phyloP scores from a whole-genome alignment of 257 asterid genomes.

The Jacaranda copaia region DNA sequence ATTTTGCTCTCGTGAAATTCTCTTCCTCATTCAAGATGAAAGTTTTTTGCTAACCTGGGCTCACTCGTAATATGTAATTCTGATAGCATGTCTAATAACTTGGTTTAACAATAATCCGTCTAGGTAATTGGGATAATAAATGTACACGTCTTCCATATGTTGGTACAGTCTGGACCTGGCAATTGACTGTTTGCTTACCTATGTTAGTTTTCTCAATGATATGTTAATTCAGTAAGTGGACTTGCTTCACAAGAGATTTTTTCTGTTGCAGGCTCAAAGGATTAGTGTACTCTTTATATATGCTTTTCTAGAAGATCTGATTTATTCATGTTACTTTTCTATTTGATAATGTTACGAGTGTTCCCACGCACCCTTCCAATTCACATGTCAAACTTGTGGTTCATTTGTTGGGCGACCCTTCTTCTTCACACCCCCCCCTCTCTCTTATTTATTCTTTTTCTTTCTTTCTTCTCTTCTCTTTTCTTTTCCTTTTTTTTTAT shows the following conservation, averaged over 20 bases:
- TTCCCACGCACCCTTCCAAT: background rate
- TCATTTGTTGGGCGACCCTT: no score
- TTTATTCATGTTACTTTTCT: slow-evolving; percentile 5
- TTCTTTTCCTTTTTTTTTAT: no score
- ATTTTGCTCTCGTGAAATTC: no score
- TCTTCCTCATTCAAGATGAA: background rate
- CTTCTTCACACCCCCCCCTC: no score
- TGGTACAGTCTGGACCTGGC: background rate
- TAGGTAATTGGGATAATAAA: background rate
- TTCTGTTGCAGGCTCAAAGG: background rate
- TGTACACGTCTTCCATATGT: background rate
- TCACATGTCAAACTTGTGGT: background rate
- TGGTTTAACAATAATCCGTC: background rate
- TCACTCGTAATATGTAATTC: background rate
- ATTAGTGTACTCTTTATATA: background rate
- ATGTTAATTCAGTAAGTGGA: background rate
- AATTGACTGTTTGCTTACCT: background rate
- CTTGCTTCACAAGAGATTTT: slow-evolving; percentile 1
- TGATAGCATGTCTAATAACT: background rate
- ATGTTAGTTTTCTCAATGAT: background rate
- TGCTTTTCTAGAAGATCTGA: background rate
- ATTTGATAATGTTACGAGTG: background rate
- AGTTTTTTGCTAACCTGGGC: slow-evolving; percentile 12
- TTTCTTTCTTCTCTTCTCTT: no score
- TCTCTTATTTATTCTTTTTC: no score